Percentiles rank a stretch among this genome's conserved stretches.
Conservation (phyloP, 2,329 filamentous ascomycete genomes). For the Venturia oleaginea region DNA sequence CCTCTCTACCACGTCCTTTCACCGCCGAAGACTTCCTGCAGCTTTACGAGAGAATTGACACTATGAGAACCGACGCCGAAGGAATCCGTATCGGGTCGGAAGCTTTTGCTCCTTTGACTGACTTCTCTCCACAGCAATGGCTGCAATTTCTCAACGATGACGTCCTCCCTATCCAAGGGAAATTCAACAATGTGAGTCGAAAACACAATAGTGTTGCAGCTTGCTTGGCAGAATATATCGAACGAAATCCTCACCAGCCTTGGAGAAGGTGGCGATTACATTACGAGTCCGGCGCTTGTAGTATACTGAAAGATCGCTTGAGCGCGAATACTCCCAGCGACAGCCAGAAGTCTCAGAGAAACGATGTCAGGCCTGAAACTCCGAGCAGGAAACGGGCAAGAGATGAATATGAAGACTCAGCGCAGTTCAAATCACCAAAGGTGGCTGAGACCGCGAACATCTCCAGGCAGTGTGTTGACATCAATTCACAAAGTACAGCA, state of each 20-base stretch:
- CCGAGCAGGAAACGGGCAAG: neutral
- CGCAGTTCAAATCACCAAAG: neutral
- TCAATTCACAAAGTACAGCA: neutral
- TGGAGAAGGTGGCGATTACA: neutral
- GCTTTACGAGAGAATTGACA: neutral
- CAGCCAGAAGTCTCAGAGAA: neutral
- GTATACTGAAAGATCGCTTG: neutral
- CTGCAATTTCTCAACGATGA: neutral
- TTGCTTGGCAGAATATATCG: neutral
- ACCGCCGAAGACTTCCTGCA: slow-evolving; percentile 2
- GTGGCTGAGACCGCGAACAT: neutral
- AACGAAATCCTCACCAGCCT: neutral
- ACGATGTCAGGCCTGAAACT: neutral
- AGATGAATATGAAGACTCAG: neutral
- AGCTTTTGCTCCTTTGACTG: neutral
- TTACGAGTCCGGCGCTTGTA: neutral
- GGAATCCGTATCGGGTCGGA: neutral
- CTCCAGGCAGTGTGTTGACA: slow-evolving; percentile 4
- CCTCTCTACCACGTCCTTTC: neutral
- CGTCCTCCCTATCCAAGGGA: neutral
- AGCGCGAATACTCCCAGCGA: neutral
- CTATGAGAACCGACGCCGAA: neutral
- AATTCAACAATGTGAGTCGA: neutral
- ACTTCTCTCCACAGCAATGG: neutral
- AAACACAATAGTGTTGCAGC: neutral